These are phyloP conservation scores for Fremontodendron californicum DNA, from an alignment of 345 rosid genomes.

Conservation along the genomic window DNA sequence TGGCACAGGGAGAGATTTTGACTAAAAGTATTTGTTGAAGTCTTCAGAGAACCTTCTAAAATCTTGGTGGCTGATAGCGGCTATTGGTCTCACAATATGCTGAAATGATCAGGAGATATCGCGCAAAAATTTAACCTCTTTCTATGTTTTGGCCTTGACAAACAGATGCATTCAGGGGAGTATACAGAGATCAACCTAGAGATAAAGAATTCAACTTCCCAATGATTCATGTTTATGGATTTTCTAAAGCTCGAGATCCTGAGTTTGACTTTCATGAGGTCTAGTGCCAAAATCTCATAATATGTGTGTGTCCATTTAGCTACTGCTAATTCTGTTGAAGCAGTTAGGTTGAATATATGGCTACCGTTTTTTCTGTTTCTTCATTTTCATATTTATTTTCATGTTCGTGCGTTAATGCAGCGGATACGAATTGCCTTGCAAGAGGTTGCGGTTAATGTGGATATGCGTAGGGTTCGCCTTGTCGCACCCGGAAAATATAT, in stretches of 20 bases:
- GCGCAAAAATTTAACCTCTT: background rate
- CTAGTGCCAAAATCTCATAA: conserved; percentile 10
- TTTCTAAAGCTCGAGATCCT: conserved; percentile 88
- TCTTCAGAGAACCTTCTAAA: background rate
- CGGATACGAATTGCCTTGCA: conserved; percentile 64
- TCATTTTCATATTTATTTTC: background rate
- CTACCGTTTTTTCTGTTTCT: background rate
- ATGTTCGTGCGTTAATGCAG: conserved; percentile 34
- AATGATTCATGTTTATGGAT: conserved; percentile 80
- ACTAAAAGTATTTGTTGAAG: background rate
- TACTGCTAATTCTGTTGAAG: background rate
- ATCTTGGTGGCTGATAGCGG: background rate
- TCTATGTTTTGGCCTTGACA: background rate
- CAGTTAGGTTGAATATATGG: background rate
- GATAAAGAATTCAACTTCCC: conserved; percentile 46
- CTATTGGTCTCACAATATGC: background rate
- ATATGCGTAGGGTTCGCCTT: conserved; percentile 13
- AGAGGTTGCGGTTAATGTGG: conserved; percentile 54
- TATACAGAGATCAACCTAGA: conserved; percentile 43
- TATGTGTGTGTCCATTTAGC: background rate
- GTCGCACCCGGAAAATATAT: conserved; percentile 89
- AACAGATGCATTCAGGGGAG: conserved; percentile 76
- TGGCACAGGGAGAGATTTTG: background rate
- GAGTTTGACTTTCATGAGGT: conserved; percentile 95
- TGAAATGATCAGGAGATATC: background rate